phyloP scores from a whole-genome alignment of 176 grass and related monocot species.

The Hordeum marinum region DNA sequence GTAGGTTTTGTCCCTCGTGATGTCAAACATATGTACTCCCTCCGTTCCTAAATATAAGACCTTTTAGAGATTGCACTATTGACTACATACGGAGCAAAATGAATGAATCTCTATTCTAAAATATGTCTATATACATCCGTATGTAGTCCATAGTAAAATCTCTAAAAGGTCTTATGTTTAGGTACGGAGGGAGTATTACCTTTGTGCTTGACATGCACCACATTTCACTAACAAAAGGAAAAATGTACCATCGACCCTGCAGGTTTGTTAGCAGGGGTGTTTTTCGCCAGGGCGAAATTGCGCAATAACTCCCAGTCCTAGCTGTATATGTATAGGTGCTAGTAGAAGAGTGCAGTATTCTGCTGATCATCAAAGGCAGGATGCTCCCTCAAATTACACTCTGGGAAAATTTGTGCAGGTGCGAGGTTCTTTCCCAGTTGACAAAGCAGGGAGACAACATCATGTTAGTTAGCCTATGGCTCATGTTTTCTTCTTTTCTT shows the following conservation, averaged over 20 bases:
- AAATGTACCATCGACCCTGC: background rate
- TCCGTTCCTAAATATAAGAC: too few species aligned
- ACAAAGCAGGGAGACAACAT: slow-evolving; percentile 25
- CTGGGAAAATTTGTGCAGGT: slow-evolving; percentile 26
- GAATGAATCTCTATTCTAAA: too few species aligned
- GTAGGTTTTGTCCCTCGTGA: slow-evolving; percentile 34
- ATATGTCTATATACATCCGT: too few species aligned
- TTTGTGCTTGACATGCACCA: background rate
- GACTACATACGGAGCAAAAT: too few species aligned
- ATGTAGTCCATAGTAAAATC: too few species aligned
- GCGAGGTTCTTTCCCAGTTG: slow-evolving; percentile 18
- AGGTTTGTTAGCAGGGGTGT: slow-evolving; percentile 86
- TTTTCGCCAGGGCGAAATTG: slow-evolving; percentile 84
- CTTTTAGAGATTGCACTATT: too few species aligned
- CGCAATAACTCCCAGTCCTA: slow-evolving; percentile 40
- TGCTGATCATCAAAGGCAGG: background rate
- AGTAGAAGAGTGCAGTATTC: slow-evolving; percentile 17
- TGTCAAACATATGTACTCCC: background rate
- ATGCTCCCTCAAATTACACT: background rate
- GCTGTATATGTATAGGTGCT: slow-evolving; percentile 7
- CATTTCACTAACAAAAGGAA: background rate
- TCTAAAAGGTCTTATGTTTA: too few species aligned
- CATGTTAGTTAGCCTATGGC: background rate
- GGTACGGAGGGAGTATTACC: too few species aligned
- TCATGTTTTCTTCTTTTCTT: background rate